These are phyloP conservation scores for Coemansia sp. DNA, from an alignment of 192 early-diverging fungal genomes.

Conservation along the genomic window DNA sequence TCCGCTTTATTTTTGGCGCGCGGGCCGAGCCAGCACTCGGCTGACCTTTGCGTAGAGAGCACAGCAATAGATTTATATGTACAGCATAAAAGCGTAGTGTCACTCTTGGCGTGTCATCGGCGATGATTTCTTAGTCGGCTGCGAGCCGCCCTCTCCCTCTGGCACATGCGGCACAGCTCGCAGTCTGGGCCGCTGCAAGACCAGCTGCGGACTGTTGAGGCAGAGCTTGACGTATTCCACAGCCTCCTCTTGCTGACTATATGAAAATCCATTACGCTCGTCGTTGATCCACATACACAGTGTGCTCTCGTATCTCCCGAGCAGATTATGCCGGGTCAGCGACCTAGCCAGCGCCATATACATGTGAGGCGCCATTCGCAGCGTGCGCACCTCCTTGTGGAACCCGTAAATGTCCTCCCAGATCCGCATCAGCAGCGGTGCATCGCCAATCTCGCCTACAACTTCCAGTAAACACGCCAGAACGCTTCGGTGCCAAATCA, in stretches of 20 bases:
- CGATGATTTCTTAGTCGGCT: neutral
- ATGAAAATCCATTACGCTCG: conserved; percentile 28
- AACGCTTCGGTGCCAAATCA: conserved; percentile 42
- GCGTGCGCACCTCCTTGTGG: conserved; percentile 15
- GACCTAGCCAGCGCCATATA: conserved; percentile 45
- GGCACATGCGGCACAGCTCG: neutral
- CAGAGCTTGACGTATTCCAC: conserved; percentile 26
- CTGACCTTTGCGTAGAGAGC: neutral
- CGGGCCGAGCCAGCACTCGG: conserved; percentile 7
- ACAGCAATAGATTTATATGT: neutral
- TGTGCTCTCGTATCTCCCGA: conserved; percentile 16
- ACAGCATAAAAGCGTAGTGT: neutral
- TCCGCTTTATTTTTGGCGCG: conserved; percentile 12
- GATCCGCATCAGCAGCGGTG: conserved; percentile 17
- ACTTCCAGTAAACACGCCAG: conserved; percentile 25
- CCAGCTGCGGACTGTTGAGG: conserved; percentile 1
- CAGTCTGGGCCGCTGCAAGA: neutral
- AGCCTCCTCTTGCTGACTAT: conserved; percentile 19
- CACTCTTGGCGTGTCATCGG: neutral
- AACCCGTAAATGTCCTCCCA: conserved; percentile 34
- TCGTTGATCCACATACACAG: conserved; percentile 24
- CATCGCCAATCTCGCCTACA: conserved; percentile 28
- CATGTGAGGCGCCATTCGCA: conserved; percentile 33
- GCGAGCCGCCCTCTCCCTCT: neutral
- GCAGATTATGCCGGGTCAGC: conserved; percentile 26